These are phyloP conservation scores for Drechslerella stenobrocha DNA, from an alignment of 2,329 filamentous ascomycete genomes.

Conservation along the genomic window DNA sequence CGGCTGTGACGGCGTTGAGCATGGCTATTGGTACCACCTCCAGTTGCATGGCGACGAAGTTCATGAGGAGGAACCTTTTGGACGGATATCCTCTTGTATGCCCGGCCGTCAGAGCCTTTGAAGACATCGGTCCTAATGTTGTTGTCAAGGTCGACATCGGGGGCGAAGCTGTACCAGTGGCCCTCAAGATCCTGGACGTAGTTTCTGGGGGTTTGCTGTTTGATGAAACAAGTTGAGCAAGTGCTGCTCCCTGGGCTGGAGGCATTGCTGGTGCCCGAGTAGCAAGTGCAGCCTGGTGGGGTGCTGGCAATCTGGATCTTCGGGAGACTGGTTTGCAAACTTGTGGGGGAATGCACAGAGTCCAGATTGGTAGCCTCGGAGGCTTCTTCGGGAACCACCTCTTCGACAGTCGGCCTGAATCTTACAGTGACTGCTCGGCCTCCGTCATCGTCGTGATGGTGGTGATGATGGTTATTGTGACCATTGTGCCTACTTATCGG, in stretches of 20 bases:
- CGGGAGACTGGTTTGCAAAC: constrained; percentile 12
- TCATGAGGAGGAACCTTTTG: constrained; percentile 35
- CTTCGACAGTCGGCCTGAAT: constrained; percentile 7
- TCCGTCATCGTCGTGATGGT: constrained; percentile 22
- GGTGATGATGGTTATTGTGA: constrained; percentile 31
- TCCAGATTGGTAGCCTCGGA: constrained; percentile 26
- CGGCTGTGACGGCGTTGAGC: constrained; percentile 1
- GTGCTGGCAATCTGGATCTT: constrained; percentile 23
- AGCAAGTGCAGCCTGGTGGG: constrained; percentile 28
- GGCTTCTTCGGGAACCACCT: constrained; percentile 19
- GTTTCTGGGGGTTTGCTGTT: constrained; percentile 35
- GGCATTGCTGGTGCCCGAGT: constrained; percentile 3
- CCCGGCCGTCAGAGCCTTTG: constrained; percentile 39
- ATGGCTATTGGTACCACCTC: constrained; percentile 7
- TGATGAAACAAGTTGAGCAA: constrained; percentile 39
- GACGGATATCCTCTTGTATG: constrained; percentile 27
- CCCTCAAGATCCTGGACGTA: constrained; percentile 34
- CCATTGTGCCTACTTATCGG: constrained; percentile 5
- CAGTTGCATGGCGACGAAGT: constrained; percentile 7
- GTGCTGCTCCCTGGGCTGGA: constrained; percentile 19
- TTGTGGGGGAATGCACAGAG: constrained; percentile 34
- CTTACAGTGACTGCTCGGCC: constrained; percentile 20
- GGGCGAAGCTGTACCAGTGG: constrained; percentile 27
- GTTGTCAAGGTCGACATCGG: constrained; percentile 28
- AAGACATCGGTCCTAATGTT: constrained; percentile 30